Evolutionary conservation across 805 yeast species (phyloP).

Genomic region (Candida pseudofarinosa): DNA sequence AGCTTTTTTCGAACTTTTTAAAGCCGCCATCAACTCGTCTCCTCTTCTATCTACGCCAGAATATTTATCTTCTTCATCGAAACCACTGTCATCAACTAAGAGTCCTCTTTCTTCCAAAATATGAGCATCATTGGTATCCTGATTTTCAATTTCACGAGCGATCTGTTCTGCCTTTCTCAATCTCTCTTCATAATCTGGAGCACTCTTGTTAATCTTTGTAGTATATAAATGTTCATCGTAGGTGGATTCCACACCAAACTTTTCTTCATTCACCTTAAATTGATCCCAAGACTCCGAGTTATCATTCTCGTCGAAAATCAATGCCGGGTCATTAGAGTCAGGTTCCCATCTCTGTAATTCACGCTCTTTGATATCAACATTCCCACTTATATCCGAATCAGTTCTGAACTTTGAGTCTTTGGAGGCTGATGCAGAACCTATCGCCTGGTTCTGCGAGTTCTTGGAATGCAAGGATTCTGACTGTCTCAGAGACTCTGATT

Average conservation of each 20-base stretch:
- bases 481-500: slow-evolving; percentile 10
- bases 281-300: slow-evolving; percentile 73
- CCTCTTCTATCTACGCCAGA: slow-evolving; percentile 81
- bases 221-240: slow-evolving; percentile 87
- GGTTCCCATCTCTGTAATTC: slow-evolving; percentile 85
- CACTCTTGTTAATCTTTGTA: slow-evolving; percentile 62
- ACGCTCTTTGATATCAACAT: slow-evolving; percentile 49
- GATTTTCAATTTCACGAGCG: slow-evolving; percentile 80
- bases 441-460: not conserved
- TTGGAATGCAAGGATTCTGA: slow-evolving; percentile 1
- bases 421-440: not conserved
- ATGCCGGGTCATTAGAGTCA: slow-evolving; percentile 33
- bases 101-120: slow-evolving; percentile 89
- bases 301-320: slow-evolving; percentile 34
- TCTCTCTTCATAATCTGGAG: slow-evolving; percentile 68
- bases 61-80: slow-evolving; percentile 94
- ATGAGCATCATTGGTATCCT: slow-evolving; percentile 68
- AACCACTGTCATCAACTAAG: slow-evolving; percentile 71
- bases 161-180: slow-evolving; percentile 68
- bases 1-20: slow-evolving; percentile 28
- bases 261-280: slow-evolving; percentile 82
- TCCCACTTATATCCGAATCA: slow-evolving; percentile 75
- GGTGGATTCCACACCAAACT: slow-evolving; percentile 83
- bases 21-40: slow-evolving; percentile 46
- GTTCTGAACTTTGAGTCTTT: slow-evolving; percentile 54